These are phyloP conservation scores for Coelastrella sp. DNA, from an alignment of 139 green algal genomes.

Conservation along the genomic window DNA sequence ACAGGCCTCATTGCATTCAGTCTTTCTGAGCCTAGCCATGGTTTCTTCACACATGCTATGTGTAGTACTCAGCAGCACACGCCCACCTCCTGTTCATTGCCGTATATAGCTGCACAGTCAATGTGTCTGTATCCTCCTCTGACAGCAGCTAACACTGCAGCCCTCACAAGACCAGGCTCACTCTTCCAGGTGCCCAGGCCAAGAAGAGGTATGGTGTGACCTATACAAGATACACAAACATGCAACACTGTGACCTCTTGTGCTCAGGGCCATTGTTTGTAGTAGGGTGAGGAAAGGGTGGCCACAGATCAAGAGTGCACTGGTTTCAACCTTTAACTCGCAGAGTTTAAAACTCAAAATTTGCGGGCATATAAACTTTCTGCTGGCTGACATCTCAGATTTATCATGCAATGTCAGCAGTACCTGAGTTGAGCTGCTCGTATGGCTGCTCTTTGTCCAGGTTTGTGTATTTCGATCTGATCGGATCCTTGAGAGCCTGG, in stretches of 20 bases:
- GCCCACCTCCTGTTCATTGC: conserved; percentile 67
- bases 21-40: no score
- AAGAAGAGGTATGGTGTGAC: conserved; percentile 68
- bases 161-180: conserved; percentile 58
- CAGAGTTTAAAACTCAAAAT: no score
- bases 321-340: no score
- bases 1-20: no score
- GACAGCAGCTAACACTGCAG: conserved; percentile 65
- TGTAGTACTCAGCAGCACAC: no score
- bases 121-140: conserved; percentile 74
- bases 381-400: background rate
- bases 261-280: background rate
- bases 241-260: background rate
- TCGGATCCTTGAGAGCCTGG: background rate
- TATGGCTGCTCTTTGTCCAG: conserved; percentile 22
- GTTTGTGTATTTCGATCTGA: background rate
- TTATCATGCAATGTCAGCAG: background rate
- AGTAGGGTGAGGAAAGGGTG: no score
- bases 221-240: conserved; percentile 14
- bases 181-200: conserved; percentile 77
- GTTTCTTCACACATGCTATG: no score
- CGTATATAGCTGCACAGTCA: conserved; percentile 65
- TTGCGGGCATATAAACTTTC: no score
- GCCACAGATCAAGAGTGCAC: background rate
- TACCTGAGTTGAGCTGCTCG: conserved; percentile 24